Conservation (phyloP, 805 yeast species). For the Candida berthetii region DNA sequence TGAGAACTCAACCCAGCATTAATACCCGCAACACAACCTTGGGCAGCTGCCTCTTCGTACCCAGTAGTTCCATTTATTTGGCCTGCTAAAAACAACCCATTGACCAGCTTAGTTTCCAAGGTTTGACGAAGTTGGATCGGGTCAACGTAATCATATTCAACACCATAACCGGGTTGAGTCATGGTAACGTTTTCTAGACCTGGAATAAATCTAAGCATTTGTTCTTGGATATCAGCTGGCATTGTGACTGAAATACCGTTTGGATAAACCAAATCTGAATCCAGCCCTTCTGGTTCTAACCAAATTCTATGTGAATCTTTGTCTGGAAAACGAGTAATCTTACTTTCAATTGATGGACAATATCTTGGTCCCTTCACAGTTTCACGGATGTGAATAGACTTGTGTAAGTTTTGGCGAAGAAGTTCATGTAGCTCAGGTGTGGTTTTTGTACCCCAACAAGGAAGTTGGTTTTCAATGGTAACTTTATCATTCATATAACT, state of each 20-base stretch:
- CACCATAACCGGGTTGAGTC: conserved; percentile 98
- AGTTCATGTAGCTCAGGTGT: conserved; percentile 69
- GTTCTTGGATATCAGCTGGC: conserved; percentile 88
- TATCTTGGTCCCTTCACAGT: conserved; percentile 95
- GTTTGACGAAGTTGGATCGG: conserved; percentile 80
- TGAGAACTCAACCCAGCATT: conserved; percentile 71
- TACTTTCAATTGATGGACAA: conserved; percentile 95
- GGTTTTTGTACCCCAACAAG: conserved; percentile 76
- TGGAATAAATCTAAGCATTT: conserved; percentile 68
- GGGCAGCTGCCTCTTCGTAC: conserved; percentile 98
- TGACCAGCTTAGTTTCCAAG: conserved; percentile 72
- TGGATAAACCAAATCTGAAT: conserved; percentile 85
- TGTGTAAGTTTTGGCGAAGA: conserved; percentile 62
- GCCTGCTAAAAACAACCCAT: conserved; percentile 86
- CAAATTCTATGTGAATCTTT: conserved; percentile 78
- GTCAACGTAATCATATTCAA: conserved; percentile 93
- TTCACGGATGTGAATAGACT: conserved; percentile 86
- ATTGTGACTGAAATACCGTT: conserved; percentile 94
- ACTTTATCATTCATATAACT: conserved; percentile 74
- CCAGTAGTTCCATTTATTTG: conserved; percentile 99
- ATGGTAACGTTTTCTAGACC: conserved; percentile 87
- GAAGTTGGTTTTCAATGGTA: conserved; percentile 49
- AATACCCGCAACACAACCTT: conserved; percentile 92
- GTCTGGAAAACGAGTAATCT: conserved; percentile 72
- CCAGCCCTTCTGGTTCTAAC: conserved; percentile 95